Percentiles rank a stretch among this genome's conserved stretches.
Conservation (phyloP, 1,139 yeast genomes). For the Suhomyces anneliseae region DNA sequence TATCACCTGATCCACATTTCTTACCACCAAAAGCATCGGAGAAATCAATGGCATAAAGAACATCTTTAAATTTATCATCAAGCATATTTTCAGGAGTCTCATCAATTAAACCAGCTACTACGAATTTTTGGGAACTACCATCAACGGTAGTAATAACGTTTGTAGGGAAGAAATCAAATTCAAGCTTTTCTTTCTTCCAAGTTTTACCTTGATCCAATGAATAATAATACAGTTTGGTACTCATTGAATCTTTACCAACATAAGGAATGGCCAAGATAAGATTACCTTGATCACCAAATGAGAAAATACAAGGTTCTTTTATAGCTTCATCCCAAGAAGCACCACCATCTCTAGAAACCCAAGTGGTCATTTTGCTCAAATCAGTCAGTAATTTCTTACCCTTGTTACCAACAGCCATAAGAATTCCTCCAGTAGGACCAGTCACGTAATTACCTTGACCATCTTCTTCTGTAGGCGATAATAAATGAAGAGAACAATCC, state of each 20-base stretch:
- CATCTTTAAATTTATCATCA: slow-evolving; percentile 17
- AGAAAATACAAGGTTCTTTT: slow-evolving; percentile 55
- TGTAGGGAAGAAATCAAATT: slow-evolving; percentile 45
- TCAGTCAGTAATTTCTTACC: slow-evolving; percentile 36
- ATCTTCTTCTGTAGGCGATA: slow-evolving; percentile 48
- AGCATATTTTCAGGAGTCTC: slow-evolving; percentile 18
- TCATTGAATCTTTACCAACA: slow-evolving; percentile 17
- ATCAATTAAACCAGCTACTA: slow-evolving; percentile 50
- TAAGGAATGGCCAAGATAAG: slow-evolving; percentile 62
- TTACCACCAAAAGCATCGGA: slow-evolving; percentile 53
- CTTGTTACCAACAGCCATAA: slow-evolving; percentile 59
- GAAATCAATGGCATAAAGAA: slow-evolving; percentile 59
- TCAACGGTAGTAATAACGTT: slow-evolving; percentile 64
- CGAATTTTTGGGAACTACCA: slow-evolving; percentile 64
- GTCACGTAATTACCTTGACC: slow-evolving; percentile 60
- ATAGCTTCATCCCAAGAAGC: slow-evolving; percentile 61
- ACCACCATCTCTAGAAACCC: slow-evolving; percentile 79
- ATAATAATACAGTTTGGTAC: slow-evolving; percentile 41
- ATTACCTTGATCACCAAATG: slow-evolving; percentile 83
- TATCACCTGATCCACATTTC: slow-evolving; percentile 54
- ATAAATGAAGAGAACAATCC: slow-evolving; percentile 58
- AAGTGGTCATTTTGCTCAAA: slow-evolving; percentile 43
- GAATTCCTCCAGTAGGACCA: slow-evolving; percentile 72
- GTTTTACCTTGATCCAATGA: slow-evolving; percentile 75
- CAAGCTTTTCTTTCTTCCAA: slow-evolving; percentile 59